Base-by-base conservation (phyloP, 1,139 yeast genomes). In the Tardiomyces blankii region DNA sequence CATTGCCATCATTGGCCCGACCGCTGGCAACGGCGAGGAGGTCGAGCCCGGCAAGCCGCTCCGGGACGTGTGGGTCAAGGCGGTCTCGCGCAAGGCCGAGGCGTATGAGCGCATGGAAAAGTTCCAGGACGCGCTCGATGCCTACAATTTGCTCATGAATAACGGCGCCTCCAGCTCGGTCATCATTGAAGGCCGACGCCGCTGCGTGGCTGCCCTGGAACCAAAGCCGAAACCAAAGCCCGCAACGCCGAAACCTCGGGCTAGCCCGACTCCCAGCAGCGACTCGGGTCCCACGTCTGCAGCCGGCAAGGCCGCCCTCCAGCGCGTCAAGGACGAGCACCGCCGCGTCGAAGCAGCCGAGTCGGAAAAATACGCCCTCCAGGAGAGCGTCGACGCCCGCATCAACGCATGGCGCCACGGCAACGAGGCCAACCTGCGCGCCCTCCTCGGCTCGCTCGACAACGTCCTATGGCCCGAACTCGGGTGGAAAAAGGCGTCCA, bases 41-140 rank as follows among this genome's bases (percentile, higher is more conserved):
- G 65, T 73, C 28, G 77, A 73, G 44, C 73, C 73, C 3, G 77
- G 73, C 6, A 87, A 82, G 59, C 63, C 75, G 0, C 70, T 81
- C 52, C 78, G 76, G 56, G 79, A 78, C 23, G 79, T 93, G 66
- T 86, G 88, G 81, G 66, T 74, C 23, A 89, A 88, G 61, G 69
- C 89, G 35, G 61, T 79, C 42, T 65, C 74, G 3, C 77, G 84
- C 50, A 76, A 78, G 54, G 97, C 96, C 0, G 96, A 91, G 58
- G 81, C 89, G 1, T 70, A 80, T 42, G 98, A 93, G 62, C 77
- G 79, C 63, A 60, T 80, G 51, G 98, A 93, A 57, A 74, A 73
- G 51, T 85, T 74, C 61, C 63, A 69, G 44, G 79, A 75, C 6
- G 82, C 97, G 0, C 69, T 85, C 38, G 69, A 65, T 0, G 63